These are phyloP conservation scores for Tripterygium wilfordii DNA, from an alignment of 177 flowering plant genomes.

Conservation along the genomic window DNA sequence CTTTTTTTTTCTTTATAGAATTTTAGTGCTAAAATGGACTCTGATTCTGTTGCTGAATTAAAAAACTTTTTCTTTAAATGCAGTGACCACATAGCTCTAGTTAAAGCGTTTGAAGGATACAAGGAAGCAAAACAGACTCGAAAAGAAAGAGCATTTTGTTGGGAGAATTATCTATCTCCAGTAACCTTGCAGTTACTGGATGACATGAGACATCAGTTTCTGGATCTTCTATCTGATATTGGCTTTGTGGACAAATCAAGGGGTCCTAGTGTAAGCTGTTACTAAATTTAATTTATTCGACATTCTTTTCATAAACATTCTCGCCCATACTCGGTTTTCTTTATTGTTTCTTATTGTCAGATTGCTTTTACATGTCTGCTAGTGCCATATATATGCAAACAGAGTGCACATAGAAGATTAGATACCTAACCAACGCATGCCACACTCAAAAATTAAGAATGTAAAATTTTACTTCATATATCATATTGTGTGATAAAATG, in stretches of 20 bases:
- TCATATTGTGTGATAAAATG: too few relatives aligned
- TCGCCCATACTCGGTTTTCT: too few relatives aligned
- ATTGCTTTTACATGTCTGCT: too few relatives aligned
- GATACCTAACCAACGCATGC: too few relatives aligned
- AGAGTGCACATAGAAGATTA: too few relatives aligned
- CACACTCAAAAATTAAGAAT: too few relatives aligned
- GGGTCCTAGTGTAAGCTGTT: constrained; percentile 47
- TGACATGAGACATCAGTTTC: constrained; percentile 86
- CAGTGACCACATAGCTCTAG: constrained; percentile 98
- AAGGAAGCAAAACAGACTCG: constrained; percentile 73
- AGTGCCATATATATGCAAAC: too few relatives aligned
- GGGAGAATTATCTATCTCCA: constrained; percentile 86
- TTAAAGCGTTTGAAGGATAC: constrained; percentile 91
- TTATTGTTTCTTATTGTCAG: background rate
- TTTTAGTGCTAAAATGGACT: background rate
- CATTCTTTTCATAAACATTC: background rate
- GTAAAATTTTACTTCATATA: too few relatives aligned
- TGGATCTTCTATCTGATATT: constrained; percentile 72
- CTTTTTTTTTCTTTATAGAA: background rate
- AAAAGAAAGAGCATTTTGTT: constrained; percentile 69
- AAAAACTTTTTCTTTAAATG: constrained; percentile 8
- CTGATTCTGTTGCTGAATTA: constrained; percentile 4
- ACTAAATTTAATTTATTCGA: background rate
- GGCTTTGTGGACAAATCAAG: constrained; percentile 77
- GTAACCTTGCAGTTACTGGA: constrained; percentile 89